Evolutionary conservation across 352 stramenopile species (phyloP), one percentile per base, ranked within the genome.

Genomic region (Globisporangium yorkense): DNA sequence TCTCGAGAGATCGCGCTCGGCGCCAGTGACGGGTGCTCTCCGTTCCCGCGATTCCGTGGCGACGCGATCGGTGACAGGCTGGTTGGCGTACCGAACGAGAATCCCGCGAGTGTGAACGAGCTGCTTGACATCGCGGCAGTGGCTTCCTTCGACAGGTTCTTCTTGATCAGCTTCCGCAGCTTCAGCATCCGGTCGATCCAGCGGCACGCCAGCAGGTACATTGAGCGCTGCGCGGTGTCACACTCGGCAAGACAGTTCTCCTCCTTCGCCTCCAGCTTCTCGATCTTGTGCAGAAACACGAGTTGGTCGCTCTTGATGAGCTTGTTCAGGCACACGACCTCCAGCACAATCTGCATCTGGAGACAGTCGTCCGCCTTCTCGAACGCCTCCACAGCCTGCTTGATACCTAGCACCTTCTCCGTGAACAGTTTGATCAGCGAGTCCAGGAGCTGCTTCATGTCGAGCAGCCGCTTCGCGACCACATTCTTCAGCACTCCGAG

Each of bases 111-210:
- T 6, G 68, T 85, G 48, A 81, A 83, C 13, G 71, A 83, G 0
- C 58, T 65, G 61, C 68, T 74, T 40, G 64, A 61, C 51, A 69
- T 63, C 37, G 63, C 57, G 12, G 64, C 54, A 0, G 65, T 61
- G 29, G 63, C 47, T 39, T 77, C 64, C 9, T 66, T 75, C n/a
- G 68, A 72, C 31, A 92, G 46, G 52, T 80, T 74, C 20, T 74
- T 72, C 41, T 84, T 84, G 51, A 91, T 89, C 21, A 83, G 48
- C 21, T 86, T 84, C 27, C 78, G 79, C 50, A 93, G 75, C 39
- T 88, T 80, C 16, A 89, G 65, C 63, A 90, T 84, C 53, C 71
- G 82, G 15, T 79, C 74, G 20, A 92, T 86, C 83, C 83, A 92
- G 24, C 74, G 71, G 54, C 83, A 92, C n/a, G 72, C 68, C 40